phyloP scores from a whole-genome alignment of 768 basidiomycete species.

The Lentinula sp. region DNA sequence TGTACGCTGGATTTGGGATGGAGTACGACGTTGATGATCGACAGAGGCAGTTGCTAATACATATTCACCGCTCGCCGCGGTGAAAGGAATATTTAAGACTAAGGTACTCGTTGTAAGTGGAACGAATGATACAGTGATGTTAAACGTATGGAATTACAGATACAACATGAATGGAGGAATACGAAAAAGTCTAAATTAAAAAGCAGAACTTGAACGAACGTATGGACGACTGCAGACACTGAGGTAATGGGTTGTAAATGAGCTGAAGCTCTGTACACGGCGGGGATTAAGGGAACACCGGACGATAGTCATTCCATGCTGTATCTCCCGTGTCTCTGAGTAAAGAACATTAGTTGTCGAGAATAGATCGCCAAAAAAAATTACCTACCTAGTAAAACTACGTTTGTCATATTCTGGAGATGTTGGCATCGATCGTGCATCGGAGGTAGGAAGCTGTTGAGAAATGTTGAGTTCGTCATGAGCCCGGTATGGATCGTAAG shows the following conservation, averaged over 20 bases:
- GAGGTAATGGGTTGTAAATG: not conserved
- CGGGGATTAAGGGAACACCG: not conserved
- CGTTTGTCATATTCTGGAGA: not conserved
- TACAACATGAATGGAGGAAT: not conserved
- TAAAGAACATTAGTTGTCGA: no score
- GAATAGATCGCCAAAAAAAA: no score
- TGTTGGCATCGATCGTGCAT: conserved; percentile 1
- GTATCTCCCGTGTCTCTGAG: not conserved
- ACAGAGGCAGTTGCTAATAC: no score
- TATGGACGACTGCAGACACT: not conserved
- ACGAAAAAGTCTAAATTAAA: not conserved
- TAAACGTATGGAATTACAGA: not conserved
- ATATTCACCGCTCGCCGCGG: no score
- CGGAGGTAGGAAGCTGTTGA: conserved; percentile 3
- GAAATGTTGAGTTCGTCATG: not conserved
- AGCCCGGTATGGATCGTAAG: not conserved
- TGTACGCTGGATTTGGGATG: no score
- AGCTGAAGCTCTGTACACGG: no score
- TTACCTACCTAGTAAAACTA: no score
- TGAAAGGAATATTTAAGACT: no score
- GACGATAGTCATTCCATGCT: not conserved
- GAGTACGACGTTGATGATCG: no score
- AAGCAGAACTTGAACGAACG: not conserved
- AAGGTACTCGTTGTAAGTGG: not conserved
- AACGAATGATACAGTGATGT: not conserved